These are phyloP conservation scores for Saccharum officinarum DNA, from an alignment of 176 grass and related monocot genomes.

Conservation along the genomic window DNA sequence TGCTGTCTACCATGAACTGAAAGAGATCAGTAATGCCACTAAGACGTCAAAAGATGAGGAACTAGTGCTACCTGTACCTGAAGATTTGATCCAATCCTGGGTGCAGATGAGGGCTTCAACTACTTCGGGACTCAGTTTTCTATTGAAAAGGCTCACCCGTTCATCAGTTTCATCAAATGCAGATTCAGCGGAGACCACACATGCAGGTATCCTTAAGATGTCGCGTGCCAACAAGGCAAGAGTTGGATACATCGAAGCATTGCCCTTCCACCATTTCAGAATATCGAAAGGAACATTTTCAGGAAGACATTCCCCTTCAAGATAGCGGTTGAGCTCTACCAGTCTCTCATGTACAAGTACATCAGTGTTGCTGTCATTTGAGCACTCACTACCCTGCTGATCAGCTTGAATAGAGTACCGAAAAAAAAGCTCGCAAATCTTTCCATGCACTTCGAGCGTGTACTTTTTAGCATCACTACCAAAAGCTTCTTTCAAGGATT, in stretches of 20 bases:
- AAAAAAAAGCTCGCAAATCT: neutral
- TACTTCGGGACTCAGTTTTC: neutral
- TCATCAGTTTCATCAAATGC: neutral
- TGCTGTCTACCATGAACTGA: neutral
- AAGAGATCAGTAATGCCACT: neutral
- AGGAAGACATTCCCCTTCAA: neutral
- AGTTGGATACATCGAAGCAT: neutral
- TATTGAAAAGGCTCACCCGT: neutral
- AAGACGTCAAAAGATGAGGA: neutral
- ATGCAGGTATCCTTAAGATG: conserved; percentile 14
- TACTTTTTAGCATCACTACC: neutral
- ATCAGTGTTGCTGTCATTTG: neutral
- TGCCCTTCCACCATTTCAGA: conserved; percentile 29
- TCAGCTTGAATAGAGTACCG: neutral
- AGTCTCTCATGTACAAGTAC: neutral
- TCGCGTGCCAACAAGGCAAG: conserved; percentile 12
- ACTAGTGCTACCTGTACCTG: neutral
- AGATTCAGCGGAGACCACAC: neutral
- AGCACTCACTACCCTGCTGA: neutral
- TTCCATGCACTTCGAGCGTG: conserved; percentile 1
- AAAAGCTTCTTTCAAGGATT: neutral
- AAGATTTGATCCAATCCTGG: conserved; percentile 19
- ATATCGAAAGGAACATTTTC: neutral
- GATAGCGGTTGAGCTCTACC: neutral
- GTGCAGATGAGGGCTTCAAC: conserved; percentile 20